Conservation (phyloP, 306 rosid species). For the Vachellia collinsii region DNA sequence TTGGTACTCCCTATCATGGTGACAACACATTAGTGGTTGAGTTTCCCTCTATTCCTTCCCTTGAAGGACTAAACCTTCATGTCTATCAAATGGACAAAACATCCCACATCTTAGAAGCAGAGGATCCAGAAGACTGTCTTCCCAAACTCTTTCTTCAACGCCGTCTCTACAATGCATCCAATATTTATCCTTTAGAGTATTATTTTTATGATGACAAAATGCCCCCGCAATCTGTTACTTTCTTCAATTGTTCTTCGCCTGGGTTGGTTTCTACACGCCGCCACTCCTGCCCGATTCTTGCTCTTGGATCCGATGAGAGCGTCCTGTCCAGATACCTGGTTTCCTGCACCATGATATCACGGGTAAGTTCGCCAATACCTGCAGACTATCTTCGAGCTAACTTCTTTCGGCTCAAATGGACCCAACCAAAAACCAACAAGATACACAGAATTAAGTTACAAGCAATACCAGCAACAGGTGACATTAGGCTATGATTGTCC, state of each 20-base stretch:
- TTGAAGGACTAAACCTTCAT: not conserved
- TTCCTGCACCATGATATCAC: slow-evolving; percentile 1
- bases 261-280: too few species aligned
- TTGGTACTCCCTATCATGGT: not conserved
- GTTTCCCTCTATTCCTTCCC: not conserved
- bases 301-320: rapidly evolving
- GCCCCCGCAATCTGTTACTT: not conserved
- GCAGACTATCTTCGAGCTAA: too few species aligned
- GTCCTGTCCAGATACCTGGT: not conserved
- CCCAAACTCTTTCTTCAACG: not conserved
- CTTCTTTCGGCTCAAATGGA: too few species aligned
- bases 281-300: not conserved
- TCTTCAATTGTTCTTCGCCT: slow-evolving; percentile 27
- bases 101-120: not conserved
- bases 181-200: not conserved
- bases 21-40: not conserved
- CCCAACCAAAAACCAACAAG: too few species aligned
- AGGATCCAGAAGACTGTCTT: slow-evolving; percentile 24
- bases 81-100: not conserved
- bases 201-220: too few species aligned
- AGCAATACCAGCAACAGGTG: too few species aligned
- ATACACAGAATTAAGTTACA: too few species aligned
- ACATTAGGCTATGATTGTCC: too few species aligned
- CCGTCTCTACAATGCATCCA: not conserved
- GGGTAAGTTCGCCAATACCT: too few species aligned